Base-by-base conservation (phyloP, 371 early-diverging fungal genomes). In the Apophysomyces ossiformis region DNA sequence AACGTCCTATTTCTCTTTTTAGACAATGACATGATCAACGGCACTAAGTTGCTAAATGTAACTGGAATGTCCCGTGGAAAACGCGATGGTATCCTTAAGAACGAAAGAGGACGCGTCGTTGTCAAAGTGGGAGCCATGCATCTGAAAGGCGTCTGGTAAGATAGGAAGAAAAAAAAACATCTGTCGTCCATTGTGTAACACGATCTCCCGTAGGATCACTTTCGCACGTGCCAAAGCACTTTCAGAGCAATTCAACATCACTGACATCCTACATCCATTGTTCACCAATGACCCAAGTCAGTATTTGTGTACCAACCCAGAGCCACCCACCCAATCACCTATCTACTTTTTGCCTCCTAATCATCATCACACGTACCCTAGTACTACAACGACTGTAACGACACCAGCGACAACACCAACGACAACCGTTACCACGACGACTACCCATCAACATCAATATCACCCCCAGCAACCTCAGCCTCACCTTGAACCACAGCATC, bases 111-210 rank as follows among this genome's bases (percentile, higher is more conserved):
- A 16, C 84, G 94, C 45, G 87, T 87, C 5, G 94, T 94, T 4
- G 90, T 94, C 64, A 94, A 94, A 70, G 90, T 90, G 0, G 94
- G 94, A n/a, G 89, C 93, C 0, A 93, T 94, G 93, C 90, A 91
- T 67, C 77, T 94, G 12, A 94, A 94, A 72, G 94, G 94, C 21
- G 94, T 94, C 60, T 94, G 94, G 93, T 85, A 81, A 79, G 82
- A 64, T 5, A 32, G 21, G 45, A 50, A 26, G 12, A 50, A 61
- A 16, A 21, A 41, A 41, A 39, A n/a, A 41, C 35, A 7, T 37
- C 43, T 32, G 44, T 45, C 41, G 45, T 59, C 7, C 46, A 12
- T 57, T 38, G 37, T 57, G 39, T 43, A 39, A 60, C 41, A 41
- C 41, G 7, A 43, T 38, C 26, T 16, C 63, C 35, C 60, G 11